Conservation (phyloP, 208 protist genomes). For the Herpetomonas samuelpessoai region DNA sequence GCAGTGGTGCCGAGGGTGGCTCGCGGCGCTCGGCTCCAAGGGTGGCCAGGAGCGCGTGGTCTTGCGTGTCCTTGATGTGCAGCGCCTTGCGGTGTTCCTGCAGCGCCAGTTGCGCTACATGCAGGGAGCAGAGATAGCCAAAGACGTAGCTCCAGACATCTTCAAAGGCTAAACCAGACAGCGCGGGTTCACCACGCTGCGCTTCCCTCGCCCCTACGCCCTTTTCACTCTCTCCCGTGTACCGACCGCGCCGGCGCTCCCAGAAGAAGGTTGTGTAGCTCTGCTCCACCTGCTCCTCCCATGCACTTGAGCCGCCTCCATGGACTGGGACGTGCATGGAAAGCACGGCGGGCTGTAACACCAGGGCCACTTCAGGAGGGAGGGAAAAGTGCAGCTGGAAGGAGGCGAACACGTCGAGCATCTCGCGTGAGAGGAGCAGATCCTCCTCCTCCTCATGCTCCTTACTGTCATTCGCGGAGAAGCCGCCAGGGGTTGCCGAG, state of each 20-base stretch:
- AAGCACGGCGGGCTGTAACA: constrained; percentile 52
- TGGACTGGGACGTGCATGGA: constrained; percentile 36
- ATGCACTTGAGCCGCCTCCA: constrained; percentile 6
- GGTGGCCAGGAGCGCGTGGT: constrained; percentile 29
- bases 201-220: not conserved
- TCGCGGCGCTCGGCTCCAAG: constrained; percentile 17
- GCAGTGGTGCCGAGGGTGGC: not conserved
- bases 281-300: constrained; percentile 17
- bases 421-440: constrained; percentile 10
- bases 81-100: constrained; percentile 60
- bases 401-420: constrained; percentile 70
- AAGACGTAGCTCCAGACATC: constrained; percentile 83
- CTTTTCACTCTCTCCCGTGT: constrained; percentile 5
- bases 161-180: constrained; percentile 9
- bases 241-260: constrained; percentile 46
- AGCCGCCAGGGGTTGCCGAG: not conserved
- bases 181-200: not conserved
- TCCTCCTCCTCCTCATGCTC: constrained; percentile 8
- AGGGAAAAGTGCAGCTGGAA: constrained; percentile 69
- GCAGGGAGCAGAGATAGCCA: constrained; percentile 78
- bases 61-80: constrained; percentile 45
- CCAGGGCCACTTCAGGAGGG: constrained; percentile 44
- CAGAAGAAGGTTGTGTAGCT: constrained; percentile 69
- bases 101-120: constrained; percentile 68
- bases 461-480: not conserved